These are phyloP conservation scores for Panus rudis DNA, from an alignment of 768 basidiomycete genomes.

Conservation along the genomic window DNA sequence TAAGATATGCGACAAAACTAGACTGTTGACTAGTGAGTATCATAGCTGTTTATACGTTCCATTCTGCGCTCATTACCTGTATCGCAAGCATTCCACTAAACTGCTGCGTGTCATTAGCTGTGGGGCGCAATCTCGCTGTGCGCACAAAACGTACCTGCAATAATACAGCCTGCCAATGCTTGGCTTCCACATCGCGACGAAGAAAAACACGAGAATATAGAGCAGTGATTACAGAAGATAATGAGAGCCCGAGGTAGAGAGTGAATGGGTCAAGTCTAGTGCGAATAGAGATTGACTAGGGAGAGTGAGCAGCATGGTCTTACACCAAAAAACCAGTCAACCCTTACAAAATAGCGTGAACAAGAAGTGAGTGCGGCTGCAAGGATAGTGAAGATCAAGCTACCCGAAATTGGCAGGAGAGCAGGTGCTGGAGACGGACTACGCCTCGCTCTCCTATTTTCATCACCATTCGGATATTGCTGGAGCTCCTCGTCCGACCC, in stretches of 20 bases:
- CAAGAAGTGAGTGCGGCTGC: not conserved
- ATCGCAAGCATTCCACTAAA: conserved; percentile 27
- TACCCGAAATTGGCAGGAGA: too few relatives aligned
- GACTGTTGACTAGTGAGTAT: not conserved
- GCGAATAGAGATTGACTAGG: too few relatives aligned
- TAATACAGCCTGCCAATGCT: conserved; percentile 25
- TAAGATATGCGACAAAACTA: not conserved
- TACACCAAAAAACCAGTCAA: too few relatives aligned
- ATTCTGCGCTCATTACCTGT: conserved; percentile 16
- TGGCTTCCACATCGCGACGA: conserved; percentile 14
- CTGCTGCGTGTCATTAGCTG: conserved; percentile 17
- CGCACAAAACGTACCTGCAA: conserved; percentile 26
- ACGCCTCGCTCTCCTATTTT: too few relatives aligned
- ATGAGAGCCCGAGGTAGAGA: conserved; percentile 19
- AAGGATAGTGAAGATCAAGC: too few relatives aligned
- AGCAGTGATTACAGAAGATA: conserved; percentile 17
- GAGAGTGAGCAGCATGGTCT: too few relatives aligned
- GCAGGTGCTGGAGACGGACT: too few relatives aligned
- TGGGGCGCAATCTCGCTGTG: conserved; percentile 4
- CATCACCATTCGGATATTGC: too few relatives aligned
- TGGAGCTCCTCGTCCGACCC: too few relatives aligned
- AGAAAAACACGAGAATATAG: conserved; percentile 13
- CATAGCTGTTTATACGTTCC: not conserved
- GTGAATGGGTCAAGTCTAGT: too few relatives aligned
- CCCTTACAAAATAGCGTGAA: conserved; percentile 14